Conservation (phyloP, 192 early-diverging fungal genomes). For the Backusella parvicylindrica region DNA sequence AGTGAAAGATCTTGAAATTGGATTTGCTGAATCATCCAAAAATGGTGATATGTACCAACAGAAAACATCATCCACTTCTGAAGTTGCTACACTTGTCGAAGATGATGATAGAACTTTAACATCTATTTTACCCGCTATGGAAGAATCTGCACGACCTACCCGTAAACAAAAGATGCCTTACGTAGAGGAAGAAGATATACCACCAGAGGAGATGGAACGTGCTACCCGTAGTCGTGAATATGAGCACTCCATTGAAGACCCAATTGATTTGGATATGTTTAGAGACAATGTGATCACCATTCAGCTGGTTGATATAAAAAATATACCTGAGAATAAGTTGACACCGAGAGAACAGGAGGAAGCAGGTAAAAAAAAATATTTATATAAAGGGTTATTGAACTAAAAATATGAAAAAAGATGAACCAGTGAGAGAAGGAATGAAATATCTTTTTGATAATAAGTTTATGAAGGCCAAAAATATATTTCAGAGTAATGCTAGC, state of each 20-base stretch:
- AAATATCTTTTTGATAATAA: slow-evolving; percentile 9
- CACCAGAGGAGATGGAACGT: not conserved
- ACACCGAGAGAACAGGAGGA: slow-evolving; percentile 5
- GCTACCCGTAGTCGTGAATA: not conserved
- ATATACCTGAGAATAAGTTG: slow-evolving; percentile 8
- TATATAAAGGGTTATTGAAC: not conserved
- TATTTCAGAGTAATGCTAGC: not conserved
- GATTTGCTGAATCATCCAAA: not conserved
- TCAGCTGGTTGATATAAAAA: not conserved
- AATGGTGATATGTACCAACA: not conserved
- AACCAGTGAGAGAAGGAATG: slow-evolving; percentile 1
- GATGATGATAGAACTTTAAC: not conserved
- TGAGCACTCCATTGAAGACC: slow-evolving; percentile 17
- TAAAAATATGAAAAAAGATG: slow-evolving; percentile 7
- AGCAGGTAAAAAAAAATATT: not conserved
- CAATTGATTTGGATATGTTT: slow-evolving; percentile 1
- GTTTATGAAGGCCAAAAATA: slow-evolving; percentile 6
- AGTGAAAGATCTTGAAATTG: not conserved
- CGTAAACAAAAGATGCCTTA: not conserved
- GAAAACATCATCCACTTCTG: not conserved
- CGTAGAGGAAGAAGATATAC: not conserved
- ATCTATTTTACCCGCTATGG: not conserved
- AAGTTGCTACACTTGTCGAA: not conserved
- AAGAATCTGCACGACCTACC: not conserved
- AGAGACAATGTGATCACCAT: not conserved